Conservation (phyloP, 371 early-diverging fungal species). For the Sanchytrium tribonematis region DNA sequence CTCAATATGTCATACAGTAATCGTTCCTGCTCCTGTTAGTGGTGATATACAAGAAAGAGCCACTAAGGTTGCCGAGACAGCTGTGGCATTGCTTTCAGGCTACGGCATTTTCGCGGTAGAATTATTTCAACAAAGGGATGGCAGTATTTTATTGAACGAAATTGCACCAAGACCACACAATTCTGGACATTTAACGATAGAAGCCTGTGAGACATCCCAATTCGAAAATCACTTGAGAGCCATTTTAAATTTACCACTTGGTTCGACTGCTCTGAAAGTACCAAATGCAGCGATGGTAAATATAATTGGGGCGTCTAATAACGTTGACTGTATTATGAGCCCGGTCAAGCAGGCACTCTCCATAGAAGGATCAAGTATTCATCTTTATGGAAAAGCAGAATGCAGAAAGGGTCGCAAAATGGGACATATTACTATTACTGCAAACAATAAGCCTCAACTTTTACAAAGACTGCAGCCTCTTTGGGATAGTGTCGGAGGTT, state of each 20-base stretch:
- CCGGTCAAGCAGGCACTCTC: constrained; percentile 23
- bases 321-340: constrained; percentile 20
- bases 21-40: constrained; percentile 76
- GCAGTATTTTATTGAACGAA: constrained; percentile 61
- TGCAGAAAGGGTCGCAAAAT: constrained; percentile 68
- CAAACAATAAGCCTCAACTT: constrained; percentile 32
- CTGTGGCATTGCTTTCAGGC: constrained; percentile 45
- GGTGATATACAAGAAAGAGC: constrained; percentile 37
- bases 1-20: constrained; percentile 71
- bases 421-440: constrained; percentile 82
- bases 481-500: background rate
- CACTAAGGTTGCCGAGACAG: constrained; percentile 42
- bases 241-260: constrained; percentile 66
- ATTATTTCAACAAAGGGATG: constrained; percentile 64
- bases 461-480: background rate
- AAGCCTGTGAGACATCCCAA: constrained; percentile 83
- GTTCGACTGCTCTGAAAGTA: constrained; percentile 59
- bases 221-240: constrained; percentile 89
- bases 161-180: constrained; percentile 94
- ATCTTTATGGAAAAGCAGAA: constrained; percentile 70
- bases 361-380: constrained; percentile 57
- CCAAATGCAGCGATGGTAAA: constrained; percentile 75
- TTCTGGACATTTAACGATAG: constrained; percentile 89
- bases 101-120: constrained; percentile 87
- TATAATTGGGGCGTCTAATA: constrained; percentile 39